A percentile compares a stretch with the other conserved stretches of the same genome.
Conservation (phyloP, 140 eudicot genomes). For the Erigeron philadelphicus region DNA sequence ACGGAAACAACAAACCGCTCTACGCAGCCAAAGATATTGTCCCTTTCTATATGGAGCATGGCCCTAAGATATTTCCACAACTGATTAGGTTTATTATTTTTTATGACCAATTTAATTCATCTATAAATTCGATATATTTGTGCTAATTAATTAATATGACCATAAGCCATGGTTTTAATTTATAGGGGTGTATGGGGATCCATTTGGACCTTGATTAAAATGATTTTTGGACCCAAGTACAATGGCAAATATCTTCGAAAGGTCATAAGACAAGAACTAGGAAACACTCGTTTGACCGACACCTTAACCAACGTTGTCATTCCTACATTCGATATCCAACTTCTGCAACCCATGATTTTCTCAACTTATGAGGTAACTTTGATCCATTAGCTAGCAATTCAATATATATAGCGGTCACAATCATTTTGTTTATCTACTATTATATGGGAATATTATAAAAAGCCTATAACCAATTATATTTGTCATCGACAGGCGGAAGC, state of each 20-base stretch:
- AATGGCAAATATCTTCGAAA: constrained; percentile 36
- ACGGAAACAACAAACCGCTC: constrained; percentile 34
- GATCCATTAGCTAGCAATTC: background rate
- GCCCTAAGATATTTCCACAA: constrained; percentile 45
- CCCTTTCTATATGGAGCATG: constrained; percentile 37
- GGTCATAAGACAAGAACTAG: constrained; percentile 28
- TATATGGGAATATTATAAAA: no score
- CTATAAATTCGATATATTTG: background rate
- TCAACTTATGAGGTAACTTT: constrained; percentile 37
- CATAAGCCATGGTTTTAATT: background rate
- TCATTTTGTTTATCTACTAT: no score
- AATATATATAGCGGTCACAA: no score
- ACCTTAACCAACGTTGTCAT: constrained; percentile 41
- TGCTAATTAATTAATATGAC: background rate
- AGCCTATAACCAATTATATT: no score
- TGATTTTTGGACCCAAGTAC: constrained; percentile 35
- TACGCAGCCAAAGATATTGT: constrained; percentile 36
- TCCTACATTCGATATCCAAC: constrained; percentile 39
- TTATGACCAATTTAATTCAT: background rate
- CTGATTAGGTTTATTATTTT: background rate
- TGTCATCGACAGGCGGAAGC: constrained; percentile 32
- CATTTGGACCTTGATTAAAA: constrained; percentile 2
- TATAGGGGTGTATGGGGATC: constrained; percentile 26
- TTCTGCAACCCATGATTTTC: constrained; percentile 39
- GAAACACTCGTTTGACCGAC: constrained; percentile 27